A percentile compares a stretch with the other conserved stretches of the same genome.
phyloP scores from a whole-genome alignment of 768 basidiomycete species.

The Lactifluus pinguis region DNA sequence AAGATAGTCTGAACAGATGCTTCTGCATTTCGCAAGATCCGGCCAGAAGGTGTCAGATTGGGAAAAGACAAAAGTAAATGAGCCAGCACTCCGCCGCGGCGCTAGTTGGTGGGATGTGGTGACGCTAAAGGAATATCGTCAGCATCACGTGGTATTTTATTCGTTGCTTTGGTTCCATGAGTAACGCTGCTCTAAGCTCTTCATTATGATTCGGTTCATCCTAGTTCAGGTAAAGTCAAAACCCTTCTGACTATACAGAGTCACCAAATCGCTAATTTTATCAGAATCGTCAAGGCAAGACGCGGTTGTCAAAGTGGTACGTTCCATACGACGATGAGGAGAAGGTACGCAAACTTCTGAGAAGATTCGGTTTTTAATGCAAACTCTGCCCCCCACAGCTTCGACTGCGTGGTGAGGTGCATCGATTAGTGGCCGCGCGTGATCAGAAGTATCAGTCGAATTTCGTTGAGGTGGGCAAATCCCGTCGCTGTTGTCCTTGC shows the following conservation, averaged over 20 bases:
- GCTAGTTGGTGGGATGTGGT: neutral
- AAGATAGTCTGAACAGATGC: neutral
- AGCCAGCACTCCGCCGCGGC: neutral
- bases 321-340: conserved; percentile 98
- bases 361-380: neutral
- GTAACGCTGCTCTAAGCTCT: neutral
- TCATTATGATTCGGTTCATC: conserved; percentile 89
- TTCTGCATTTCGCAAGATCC: neutral
- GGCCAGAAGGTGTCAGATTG: neutral
- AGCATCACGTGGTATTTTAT: neutral
- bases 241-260: neutral
- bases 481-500: conserved; percentile 1
- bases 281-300: conserved; percentile 98
- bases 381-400: conserved; percentile 42
- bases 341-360: conserved; percentile 53
- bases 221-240: conserved; percentile 69
- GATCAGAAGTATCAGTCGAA: conserved; percentile 99
- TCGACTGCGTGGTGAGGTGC: conserved; percentile 90
- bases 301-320: conserved; percentile 96
- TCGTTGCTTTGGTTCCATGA: neutral
- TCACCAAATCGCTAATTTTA: neutral
- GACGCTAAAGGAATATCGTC: neutral
- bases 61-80: neutral
- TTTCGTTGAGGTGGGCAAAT: conserved; percentile 80
- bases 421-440: conserved; percentile 87